phyloP scores from a whole-genome alignment of 495 filamentous ascomycete genomes.

The Geoglossum glabrum region DNA sequence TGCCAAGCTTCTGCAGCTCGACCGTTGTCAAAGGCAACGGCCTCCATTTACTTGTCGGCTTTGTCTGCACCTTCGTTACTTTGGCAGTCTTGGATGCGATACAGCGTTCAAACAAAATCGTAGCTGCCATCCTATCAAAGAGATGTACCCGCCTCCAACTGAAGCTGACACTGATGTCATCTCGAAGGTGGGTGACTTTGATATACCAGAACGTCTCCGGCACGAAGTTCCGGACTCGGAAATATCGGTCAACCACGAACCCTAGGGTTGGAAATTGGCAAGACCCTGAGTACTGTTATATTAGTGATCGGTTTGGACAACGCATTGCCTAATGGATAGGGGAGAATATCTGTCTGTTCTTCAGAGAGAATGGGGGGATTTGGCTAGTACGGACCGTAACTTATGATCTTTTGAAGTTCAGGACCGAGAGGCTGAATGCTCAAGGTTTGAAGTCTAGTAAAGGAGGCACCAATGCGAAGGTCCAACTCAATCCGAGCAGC shows the following conservation, averaged over 20 bases:
- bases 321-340: conserved; percentile 9
- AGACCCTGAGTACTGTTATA: conserved; percentile 35
- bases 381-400: conserved; percentile 45
- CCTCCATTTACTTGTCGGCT: conserved; percentile 86
- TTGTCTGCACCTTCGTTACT: conserved; percentile 66
- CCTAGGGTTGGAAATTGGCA: conserved; percentile 95
- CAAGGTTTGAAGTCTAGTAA: conserved; percentile 73
- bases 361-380: not conserved
- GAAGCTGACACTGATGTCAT: conserved; percentile 66
- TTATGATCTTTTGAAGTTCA: conserved; percentile 43
- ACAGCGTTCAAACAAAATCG: conserved; percentile 71
- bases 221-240: conserved; percentile 78
- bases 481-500: conserved; percentile 82
- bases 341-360: not conserved
- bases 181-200: conserved; percentile 57
- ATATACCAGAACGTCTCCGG: conserved; percentile 87
- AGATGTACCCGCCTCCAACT: conserved; percentile 64
- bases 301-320: not conserved
- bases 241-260: conserved; percentile 91
- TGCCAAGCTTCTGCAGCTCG: conserved; percentile 96
- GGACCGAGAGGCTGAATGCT: conserved; percentile 47
- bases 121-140: conserved; percentile 69
- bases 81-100: conserved; percentile 54
- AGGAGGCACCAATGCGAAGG: conserved; percentile 73
- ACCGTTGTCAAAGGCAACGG: conserved; percentile 88